phyloP scores from a whole-genome alignment of 306 rosid genomes.

The Crataegus laevigata region DNA sequence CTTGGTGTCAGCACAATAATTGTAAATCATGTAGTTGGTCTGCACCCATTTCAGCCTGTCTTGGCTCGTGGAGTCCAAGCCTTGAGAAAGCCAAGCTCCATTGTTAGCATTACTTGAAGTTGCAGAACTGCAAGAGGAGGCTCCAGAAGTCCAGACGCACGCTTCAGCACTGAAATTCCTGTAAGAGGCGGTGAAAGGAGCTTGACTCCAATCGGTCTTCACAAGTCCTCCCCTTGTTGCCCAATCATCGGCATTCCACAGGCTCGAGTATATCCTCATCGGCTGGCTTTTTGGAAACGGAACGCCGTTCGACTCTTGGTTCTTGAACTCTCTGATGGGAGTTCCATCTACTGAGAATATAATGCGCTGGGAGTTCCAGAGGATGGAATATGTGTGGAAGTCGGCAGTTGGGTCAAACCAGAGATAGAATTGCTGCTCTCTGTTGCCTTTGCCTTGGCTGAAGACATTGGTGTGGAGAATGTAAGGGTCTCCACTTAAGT shows the following conservation, averaged over 20 bases:
- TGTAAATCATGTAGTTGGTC: slow-evolving; percentile 59
- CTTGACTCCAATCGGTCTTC: slow-evolving; percentile 56
- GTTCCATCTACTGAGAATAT: slow-evolving; percentile 63
- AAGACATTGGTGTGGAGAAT: slow-evolving; percentile 39
- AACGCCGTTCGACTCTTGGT: slow-evolving; percentile 44
- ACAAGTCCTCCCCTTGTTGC: slow-evolving; percentile 77
- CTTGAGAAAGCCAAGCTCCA: slow-evolving; percentile 36
- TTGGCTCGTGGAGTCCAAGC: slow-evolving; percentile 31
- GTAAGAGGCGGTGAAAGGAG: slow-evolving; percentile 56
- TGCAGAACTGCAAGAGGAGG: slow-evolving; percentile 38
- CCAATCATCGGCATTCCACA: slow-evolving; percentile 86
- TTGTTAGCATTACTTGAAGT: background rate
- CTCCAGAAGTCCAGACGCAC: slow-evolving; percentile 42
- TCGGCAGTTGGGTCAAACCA: slow-evolving; percentile 80
- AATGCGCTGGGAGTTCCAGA: slow-evolving; percentile 55
- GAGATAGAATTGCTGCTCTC: slow-evolving; percentile 57
- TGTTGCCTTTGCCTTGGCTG: too few relatives aligned
- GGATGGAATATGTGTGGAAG: slow-evolving; percentile 62
- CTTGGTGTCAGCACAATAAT: slow-evolving; percentile 47
- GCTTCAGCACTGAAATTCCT: slow-evolving; percentile 56
- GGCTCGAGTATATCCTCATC: slow-evolving; percentile 53
- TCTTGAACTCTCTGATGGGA: slow-evolving; percentile 70
- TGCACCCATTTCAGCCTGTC: slow-evolving; percentile 45
- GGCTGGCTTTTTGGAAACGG: slow-evolving; percentile 51
- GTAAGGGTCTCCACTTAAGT: slow-evolving; percentile 65